Conservation (phyloP, 805 yeast species). For the Candida pseudoglaebosa region DNA sequence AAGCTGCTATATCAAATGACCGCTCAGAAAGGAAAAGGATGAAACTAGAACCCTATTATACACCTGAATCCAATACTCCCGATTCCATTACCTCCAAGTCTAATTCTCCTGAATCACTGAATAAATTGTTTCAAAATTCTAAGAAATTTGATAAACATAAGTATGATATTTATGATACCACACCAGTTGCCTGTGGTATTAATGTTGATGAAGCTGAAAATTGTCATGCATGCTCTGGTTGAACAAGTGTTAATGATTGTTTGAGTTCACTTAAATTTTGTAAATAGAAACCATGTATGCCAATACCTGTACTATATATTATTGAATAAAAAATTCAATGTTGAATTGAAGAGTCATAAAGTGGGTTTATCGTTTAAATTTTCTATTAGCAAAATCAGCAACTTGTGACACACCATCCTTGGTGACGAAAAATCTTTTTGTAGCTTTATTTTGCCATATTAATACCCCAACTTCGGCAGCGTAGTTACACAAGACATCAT, state of each 20-base stretch:
- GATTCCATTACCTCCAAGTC: conserved; percentile 5
- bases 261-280: conserved; percentile 5
- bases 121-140: conserved; percentile 3
- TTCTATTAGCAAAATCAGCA: conserved; percentile 83
- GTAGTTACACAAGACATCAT: conserved; percentile 63
- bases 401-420: conserved; percentile 83
- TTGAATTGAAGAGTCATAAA: too few relatives aligned
- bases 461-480: conserved; percentile 90
- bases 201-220: conserved; percentile 20
- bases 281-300: conserved; percentile 6
- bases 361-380: conserved; percentile 13
- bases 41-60: conserved; percentile 1
- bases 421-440: conserved; percentile 78
- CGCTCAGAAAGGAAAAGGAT: not conserved
- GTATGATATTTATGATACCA: conserved; percentile 32
- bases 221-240: conserved; percentile 43
- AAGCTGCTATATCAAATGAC: not conserved
- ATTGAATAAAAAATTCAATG: too few relatives aligned
- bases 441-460: conserved; percentile 74
- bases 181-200: conserved; percentile 30
- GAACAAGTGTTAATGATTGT: not conserved
- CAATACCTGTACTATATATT: conserved; percentile 1
- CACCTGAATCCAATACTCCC: conserved; percentile 9
- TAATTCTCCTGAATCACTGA: conserved; percentile 2
- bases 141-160: conserved; percentile 6